Evolutionary conservation across 2,329 filamentous ascomycete species (phyloP).

Genomic region (Epichloe hybrida): DNA sequence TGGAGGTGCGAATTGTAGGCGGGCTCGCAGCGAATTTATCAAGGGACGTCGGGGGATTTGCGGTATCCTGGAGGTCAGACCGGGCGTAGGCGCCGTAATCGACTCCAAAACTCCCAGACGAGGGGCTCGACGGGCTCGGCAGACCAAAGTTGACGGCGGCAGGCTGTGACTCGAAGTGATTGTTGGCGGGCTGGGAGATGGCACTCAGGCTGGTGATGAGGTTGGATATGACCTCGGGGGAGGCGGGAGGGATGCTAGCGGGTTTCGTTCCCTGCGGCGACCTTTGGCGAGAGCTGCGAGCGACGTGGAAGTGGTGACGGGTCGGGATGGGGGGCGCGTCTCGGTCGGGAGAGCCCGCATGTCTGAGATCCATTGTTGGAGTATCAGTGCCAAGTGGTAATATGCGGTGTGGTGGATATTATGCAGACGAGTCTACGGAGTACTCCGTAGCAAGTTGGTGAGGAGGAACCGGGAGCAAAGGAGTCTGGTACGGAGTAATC

Average conservation of each 20-base stretch:
- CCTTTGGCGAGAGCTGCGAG: constrained; percentile 7
- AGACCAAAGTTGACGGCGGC: constrained; percentile 27
- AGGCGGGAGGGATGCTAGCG: constrained; percentile 28
- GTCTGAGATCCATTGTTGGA: constrained; percentile 13
- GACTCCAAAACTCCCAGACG: constrained; percentile 49
- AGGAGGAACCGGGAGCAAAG: not conserved
- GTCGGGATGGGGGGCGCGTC: constrained; percentile 19
- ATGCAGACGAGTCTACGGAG: not conserved
- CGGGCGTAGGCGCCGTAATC: constrained; percentile 56
- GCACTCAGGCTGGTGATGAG: constrained; percentile 57
- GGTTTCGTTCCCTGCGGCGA: constrained; percentile 3
- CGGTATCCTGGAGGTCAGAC: constrained; percentile 33
- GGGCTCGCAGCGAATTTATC: constrained; percentile 49
- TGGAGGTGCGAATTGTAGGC: constrained; percentile 69
- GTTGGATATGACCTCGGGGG: constrained; percentile 59
- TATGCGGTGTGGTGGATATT: not conserved
- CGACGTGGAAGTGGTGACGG: constrained; percentile 7
- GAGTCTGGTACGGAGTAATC: not conserved
- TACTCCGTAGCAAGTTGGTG: not conserved
- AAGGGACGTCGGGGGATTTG: constrained; percentile 33
- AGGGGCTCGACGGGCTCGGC: constrained; percentile 23
- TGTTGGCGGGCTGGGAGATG: constrained; percentile 52
- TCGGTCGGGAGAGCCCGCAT: constrained; percentile 3
- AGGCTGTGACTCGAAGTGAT: constrained; percentile 52
- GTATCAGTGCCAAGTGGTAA: not conserved